These are phyloP conservation scores for Metschnikowia similis DNA, from an alignment of 805 yeast species.

Conservation along the genomic window DNA sequence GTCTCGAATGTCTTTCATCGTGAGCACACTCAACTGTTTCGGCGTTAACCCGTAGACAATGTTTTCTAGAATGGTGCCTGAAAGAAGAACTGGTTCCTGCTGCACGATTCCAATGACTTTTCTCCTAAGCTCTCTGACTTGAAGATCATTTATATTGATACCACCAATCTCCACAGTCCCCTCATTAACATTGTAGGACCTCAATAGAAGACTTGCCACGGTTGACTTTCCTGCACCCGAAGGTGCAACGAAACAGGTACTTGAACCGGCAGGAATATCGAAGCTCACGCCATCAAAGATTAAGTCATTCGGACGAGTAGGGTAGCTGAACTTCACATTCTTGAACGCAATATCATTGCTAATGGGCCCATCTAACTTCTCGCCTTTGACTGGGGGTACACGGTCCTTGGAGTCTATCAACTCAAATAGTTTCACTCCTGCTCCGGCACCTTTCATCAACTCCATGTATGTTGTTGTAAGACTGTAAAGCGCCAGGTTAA, in stretches of 20 bases:
- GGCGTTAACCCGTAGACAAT: constrained; percentile 49
- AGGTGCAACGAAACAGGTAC: constrained; percentile 48
- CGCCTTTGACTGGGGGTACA: constrained; percentile 36
- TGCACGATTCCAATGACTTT: constrained; percentile 54
- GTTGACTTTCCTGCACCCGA: constrained; percentile 63
- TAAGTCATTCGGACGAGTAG: constrained; percentile 33
- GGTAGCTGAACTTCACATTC: constrained; percentile 40
- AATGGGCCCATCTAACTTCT: constrained; percentile 17
- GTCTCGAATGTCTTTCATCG: constrained; percentile 39
- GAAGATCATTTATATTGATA: constrained; percentile 42
- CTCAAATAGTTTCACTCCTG: constrained; percentile 41
- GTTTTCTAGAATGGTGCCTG: constrained; percentile 54
- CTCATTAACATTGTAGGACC: constrained; percentile 47
- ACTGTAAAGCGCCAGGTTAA: constrained; percentile 42
- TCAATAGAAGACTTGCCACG: constrained; percentile 48
- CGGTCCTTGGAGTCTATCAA: constrained; percentile 35
- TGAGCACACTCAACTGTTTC: constrained; percentile 27
- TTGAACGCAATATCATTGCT: constrained; percentile 35
- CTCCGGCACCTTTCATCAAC: constrained; percentile 46
- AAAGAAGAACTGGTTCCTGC: constrained; percentile 56
- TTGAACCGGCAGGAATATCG: constrained; percentile 30
- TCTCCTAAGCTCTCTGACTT: constrained; percentile 46
- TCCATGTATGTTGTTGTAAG: constrained; percentile 44
- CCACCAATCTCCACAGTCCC: constrained; percentile 55
- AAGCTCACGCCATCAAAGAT: constrained; percentile 38